These are phyloP conservation scores for Bryum argenteum DNA, from an alignment of 225 moss, liverwort and hornwort species.

Conservation along the genomic window DNA sequence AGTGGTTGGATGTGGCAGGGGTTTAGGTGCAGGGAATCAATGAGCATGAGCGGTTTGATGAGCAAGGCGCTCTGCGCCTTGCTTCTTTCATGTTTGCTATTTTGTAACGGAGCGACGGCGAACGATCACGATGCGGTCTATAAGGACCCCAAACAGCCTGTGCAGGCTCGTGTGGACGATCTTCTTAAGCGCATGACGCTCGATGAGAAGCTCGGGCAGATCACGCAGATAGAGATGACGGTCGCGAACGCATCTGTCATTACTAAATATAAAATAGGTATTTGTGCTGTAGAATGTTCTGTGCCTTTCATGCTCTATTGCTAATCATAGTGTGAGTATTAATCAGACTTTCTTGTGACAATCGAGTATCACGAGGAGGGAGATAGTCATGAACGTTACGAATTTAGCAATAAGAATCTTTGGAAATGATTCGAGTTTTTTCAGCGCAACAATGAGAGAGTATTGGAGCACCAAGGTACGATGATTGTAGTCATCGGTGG, in stretches of 20 bases:
- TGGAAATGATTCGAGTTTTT: too few species aligned
- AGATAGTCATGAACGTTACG: too few species aligned
- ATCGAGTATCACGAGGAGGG: too few species aligned
- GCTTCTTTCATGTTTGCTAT: constrained; percentile 7
- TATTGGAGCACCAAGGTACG: too few species aligned
- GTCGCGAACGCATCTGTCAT: constrained; percentile 55
- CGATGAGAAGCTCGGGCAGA: constrained; percentile 88
- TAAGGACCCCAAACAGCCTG: constrained; percentile 70
- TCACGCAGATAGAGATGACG: constrained; percentile 84
- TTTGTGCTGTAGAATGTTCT: background rate
- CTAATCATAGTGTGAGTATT: too few species aligned
- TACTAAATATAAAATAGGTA: constrained; percentile 53
- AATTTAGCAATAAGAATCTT: too few species aligned
- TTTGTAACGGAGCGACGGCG: constrained; percentile 7
- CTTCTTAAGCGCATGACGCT: constrained; percentile 75
- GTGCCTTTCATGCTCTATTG: too few species aligned
- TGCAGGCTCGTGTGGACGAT: constrained; percentile 58
- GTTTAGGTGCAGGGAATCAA: background rate
- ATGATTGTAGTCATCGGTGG: too few species aligned
- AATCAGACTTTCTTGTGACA: too few species aligned
- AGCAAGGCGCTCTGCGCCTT: constrained; percentile 20
- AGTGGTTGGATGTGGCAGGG: background rate
- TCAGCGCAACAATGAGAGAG: too few species aligned
- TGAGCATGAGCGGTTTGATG: constrained; percentile 29
- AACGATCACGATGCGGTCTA: constrained; percentile 42